These are phyloP conservation scores for Paspalum notatum DNA, from an alignment of 176 grass and related monocot species.

Conservation along the genomic window DNA sequence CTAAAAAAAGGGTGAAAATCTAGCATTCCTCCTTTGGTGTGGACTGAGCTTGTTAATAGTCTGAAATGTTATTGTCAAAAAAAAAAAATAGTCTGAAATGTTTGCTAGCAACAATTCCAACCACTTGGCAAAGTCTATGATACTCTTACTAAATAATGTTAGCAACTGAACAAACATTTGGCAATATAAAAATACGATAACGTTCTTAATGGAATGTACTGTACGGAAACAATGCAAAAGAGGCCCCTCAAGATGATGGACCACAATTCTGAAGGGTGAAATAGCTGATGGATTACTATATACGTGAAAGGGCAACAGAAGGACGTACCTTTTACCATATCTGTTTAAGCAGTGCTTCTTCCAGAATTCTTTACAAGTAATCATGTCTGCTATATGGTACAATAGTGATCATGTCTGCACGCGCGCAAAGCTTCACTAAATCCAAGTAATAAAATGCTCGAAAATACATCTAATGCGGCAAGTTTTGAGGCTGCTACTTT, in stretches of 20 bases:
- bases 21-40: background rate
- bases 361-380: no score
- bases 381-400: slow-evolving; percentile 29
- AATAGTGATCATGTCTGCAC: slow-evolving; percentile 30
- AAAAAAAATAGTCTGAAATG: no score
- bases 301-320: background rate
- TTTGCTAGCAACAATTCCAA: background rate
- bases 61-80: no score
- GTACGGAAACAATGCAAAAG: background rate
- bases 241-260: slow-evolving; percentile 1
- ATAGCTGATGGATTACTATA: slow-evolving; percentile 5
- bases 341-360: slow-evolving; percentile 17
- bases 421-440: slow-evolving; percentile 15
- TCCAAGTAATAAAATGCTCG: slow-evolving; percentile 22
- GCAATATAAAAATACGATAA: background rate
- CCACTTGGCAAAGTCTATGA: background rate
- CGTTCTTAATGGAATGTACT: background rate
- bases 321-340: slow-evolving; percentile 22
- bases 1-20: background rate
- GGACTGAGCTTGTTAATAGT: background rate
- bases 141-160: background rate
- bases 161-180: background rate
- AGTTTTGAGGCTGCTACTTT: slow-evolving; percentile 38
- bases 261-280: background rate
- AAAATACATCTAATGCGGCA: slow-evolving; percentile 17